Evolutionary conservation across 1,139 yeast genomes (phyloP), one percentile per base, ranked within the genome.

Genomic region (Diutina catenulata): DNA sequence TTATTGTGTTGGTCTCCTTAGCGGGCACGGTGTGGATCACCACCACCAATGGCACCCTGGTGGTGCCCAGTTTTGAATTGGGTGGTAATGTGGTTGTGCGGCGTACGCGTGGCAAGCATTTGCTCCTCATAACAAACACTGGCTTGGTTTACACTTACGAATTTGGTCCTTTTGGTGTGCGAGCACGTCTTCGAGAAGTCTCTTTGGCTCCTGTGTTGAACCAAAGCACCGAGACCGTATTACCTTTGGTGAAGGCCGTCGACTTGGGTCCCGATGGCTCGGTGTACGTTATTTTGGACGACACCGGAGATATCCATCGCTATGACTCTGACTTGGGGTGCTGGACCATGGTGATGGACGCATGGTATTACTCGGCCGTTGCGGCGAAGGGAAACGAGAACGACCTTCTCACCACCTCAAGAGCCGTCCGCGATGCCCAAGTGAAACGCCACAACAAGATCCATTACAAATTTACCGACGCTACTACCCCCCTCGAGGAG

Each of bases 11-110:
- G 26, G 76, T 80, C 3, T 75, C 94, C 0, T 86, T 91, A 19
- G 71, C 76, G 36, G 86, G 87, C 1, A 68, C 75, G 4, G 45
- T 75, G 3, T 83, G 81, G 51, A 71, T 94, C 61, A 70, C 93
- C 0, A 70, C 78, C 10, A 74, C 82, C 2, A 48, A 65, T 1
- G 94, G 93, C 1, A 52, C 64, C 19, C 58, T 59, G 24, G 44
- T 64, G 1, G 53, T 62, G 39, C 78, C 82, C 2, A 53, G 65
- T n/a, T 53, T 76, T 14, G 80, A 61, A 72, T 65, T 68, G 68
- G 97, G 65, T 44, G 71, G 43, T 38, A 82, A 55, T 61, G 70
- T 64, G 44, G 74, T 53, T 54, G 72, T 61, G 52, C 70, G 50
- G 60, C 76, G 51, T 47, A 76, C 60, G 69, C 76, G 35, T 46